Conservation (phyloP, 306 rosid species). For the Mimosa pudica region DNA sequence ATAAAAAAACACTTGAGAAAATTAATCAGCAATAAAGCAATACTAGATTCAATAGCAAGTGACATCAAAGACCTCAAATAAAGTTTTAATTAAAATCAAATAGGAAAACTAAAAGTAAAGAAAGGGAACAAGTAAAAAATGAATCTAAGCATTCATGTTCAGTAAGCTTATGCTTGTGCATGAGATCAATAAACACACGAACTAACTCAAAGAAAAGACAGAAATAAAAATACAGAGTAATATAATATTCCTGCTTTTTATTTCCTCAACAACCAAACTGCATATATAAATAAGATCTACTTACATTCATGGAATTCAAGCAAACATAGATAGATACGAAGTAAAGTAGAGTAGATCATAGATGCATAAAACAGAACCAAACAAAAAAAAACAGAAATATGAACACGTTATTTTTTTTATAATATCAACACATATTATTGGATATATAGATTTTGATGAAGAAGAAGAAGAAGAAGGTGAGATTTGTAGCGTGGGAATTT, state of each 20-base stretch:
- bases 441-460: background rate
- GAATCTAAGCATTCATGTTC: slow-evolving; percentile 1
- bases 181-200: slow-evolving; percentile 2
- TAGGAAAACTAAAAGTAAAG: background rate
- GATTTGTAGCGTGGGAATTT: slow-evolving; percentile 1
- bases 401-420: background rate
- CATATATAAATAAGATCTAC: slow-evolving; percentile 15
- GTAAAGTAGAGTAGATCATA: background rate
- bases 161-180: background rate
- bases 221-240: background rate
- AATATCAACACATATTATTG: background rate
- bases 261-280: slow-evolving; percentile 19
- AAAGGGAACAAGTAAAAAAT: background rate
- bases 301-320: background rate
- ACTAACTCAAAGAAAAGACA: slow-evolving; percentile 1
- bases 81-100: background rate
- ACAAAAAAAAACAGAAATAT: background rate
- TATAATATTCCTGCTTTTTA: background rate
- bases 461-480: slow-evolving; percentile 12
- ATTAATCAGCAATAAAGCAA: background rate
- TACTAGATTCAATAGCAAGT: slow-evolving; percentile 19
- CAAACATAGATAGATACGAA: background rate
- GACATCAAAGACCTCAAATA: background rate
- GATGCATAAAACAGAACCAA: background rate
- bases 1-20: background rate